Conservation (phyloP, 306 rosid species). For the Crataegus laevigata region DNA sequence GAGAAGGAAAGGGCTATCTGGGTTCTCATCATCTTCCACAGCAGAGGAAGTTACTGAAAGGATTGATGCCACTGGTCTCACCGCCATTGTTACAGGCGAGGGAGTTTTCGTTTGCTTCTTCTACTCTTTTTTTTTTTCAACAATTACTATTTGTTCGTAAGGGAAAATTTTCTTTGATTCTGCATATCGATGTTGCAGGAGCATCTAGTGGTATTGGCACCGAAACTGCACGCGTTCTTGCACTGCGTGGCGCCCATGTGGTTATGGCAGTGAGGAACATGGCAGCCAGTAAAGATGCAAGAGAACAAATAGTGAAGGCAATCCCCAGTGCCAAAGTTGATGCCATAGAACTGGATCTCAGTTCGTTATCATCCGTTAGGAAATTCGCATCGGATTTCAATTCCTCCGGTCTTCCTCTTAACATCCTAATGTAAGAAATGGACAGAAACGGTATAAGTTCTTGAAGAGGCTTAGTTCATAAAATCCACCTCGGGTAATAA, state of each 20-base stretch:
- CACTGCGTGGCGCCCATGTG: slow-evolving; percentile 79
- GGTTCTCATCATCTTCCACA: slow-evolving; percentile 63
- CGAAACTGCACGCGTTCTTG: slow-evolving; percentile 79
- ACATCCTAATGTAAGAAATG: slow-evolving; percentile 70
- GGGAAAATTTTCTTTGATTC: background rate
- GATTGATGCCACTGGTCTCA: slow-evolving; percentile 59
- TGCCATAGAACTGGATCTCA: slow-evolving; percentile 71
- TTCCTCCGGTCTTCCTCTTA: slow-evolving; percentile 50
- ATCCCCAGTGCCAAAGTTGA: slow-evolving; percentile 68
- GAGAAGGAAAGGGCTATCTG: slow-evolving; percentile 53
- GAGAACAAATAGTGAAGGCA: slow-evolving; percentile 52
- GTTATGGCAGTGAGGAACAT: slow-evolving; percentile 64
- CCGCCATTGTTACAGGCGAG: slow-evolving; percentile 79
- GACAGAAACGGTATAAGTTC: background rate
- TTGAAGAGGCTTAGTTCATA: background rate
- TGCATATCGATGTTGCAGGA: slow-evolving; percentile 41
- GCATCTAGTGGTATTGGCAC: slow-evolving; percentile 77
- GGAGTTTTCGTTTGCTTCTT: background rate
- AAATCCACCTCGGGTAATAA: slow-evolving; percentile 4
- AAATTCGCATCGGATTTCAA: slow-evolving; percentile 60
- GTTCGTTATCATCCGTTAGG: slow-evolving; percentile 52
- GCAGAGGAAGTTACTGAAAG: slow-evolving; percentile 73
- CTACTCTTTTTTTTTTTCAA: background rate
- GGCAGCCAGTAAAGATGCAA: slow-evolving; percentile 39
- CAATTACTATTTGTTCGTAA: too few relatives aligned